Evolutionary conservation across 164 flowering plant species (phyloP).

Genomic region (grape (Vitis vinifera)): ASM3070453v1 NC_081822.1:9633001-9633500

Average conservation of each 20-base stretch:
- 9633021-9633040: slow-evolving; percentile 23
- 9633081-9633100: not conserved
- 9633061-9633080: slow-evolving; percentile 6
- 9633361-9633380: too few relatives aligned
- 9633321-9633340: too few relatives aligned
- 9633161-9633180: not conserved
- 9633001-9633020: slow-evolving; percentile 29
- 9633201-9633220: not conserved
- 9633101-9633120: not conserved
- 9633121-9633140: not conserved
- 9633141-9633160: not conserved
- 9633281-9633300: too few relatives aligned
- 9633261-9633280: not conserved
- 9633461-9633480: too few relatives aligned
- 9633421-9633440: too few relatives aligned
- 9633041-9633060: slow-evolving; percentile 28
- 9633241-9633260: not conserved
- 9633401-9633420: too few relatives aligned
- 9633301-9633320: too few relatives aligned
- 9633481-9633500: too few relatives aligned
- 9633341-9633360: too few relatives aligned
- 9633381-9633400: too few relatives aligned
- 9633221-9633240: not conserved
- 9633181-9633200: not conserved
- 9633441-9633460: too few relatives aligned